Conservation (phyloP, 371 early-diverging fungal species). For the Zychaea mexicana region DNA sequence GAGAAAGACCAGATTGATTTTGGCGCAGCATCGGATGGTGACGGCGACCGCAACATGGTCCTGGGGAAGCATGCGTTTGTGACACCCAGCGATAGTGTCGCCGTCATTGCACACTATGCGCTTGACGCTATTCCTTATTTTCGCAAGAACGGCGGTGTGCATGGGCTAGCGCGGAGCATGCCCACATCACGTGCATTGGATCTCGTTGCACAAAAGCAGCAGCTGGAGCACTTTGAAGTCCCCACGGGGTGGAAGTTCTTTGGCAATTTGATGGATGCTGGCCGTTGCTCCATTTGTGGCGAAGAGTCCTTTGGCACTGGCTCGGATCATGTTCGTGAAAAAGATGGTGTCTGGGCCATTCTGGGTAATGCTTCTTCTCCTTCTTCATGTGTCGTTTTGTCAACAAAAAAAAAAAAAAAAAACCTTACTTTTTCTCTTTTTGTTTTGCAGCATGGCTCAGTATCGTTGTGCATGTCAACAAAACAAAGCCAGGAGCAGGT, state of each 20-base stretch:
- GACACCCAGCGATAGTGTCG: constrained; percentile 96
- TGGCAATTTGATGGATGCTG: constrained; percentile 98
- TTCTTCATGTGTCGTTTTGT: neutral
- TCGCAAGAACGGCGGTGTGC: constrained; percentile 83
- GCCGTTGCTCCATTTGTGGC: constrained; percentile 92
- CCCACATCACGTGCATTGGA: constrained; percentile 96
- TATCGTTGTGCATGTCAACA: constrained; percentile 82
- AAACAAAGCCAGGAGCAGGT: constrained; percentile 48
- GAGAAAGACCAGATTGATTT: constrained; percentile 78
- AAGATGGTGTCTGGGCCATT: constrained; percentile 98
- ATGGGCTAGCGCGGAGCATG: constrained; percentile 95
- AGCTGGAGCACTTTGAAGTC: constrained; percentile 80
- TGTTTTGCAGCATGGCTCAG: constrained; percentile 94
- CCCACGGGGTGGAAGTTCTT: constrained; percentile 98
- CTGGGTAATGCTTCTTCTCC: constrained; percentile 50
- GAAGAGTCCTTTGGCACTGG: constrained; percentile 99
- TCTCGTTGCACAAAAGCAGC: constrained; percentile 83
- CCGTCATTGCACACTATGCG: constrained; percentile 93
- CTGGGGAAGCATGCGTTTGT: constrained; percentile 93
- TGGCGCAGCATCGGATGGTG: constrained; percentile 95
- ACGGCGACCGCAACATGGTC: constrained; percentile 97
- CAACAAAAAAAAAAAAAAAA: neutral
- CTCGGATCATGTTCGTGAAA: constrained; percentile 97
- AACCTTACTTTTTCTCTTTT: neutral
- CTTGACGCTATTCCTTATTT: constrained; percentile 90